These are phyloP conservation scores for Verbascum thapsus DNA, from an alignment of 257 asterid genomes.

Conservation along the genomic window DNA sequence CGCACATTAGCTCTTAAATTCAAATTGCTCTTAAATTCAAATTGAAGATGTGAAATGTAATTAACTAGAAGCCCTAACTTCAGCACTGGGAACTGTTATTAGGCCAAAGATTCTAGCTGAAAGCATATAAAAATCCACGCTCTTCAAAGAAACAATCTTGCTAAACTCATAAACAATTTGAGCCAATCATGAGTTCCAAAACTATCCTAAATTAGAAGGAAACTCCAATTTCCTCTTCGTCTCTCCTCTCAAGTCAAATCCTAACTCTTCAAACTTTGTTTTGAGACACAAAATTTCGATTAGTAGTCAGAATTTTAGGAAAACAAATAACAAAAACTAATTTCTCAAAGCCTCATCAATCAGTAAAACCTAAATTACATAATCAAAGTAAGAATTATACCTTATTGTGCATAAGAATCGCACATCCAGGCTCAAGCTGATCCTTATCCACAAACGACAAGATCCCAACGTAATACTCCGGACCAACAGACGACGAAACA, in stretches of 20 bases:
- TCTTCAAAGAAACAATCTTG: background rate
- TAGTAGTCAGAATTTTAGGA: background rate
- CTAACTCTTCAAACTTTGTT: background rate
- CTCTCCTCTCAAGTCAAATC: slow-evolving; percentile 2
- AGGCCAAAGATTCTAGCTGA: slow-evolving; percentile 1
- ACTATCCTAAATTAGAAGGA: background rate
- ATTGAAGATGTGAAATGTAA: too few relatives aligned
- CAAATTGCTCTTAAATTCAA: too few relatives aligned
- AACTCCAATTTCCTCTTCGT: background rate
- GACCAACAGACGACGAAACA: slow-evolving; percentile 70
- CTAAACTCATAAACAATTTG: background rate
- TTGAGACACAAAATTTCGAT: slow-evolving; percentile 3
- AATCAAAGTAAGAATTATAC: slow-evolving; percentile 22
- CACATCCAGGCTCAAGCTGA: slow-evolving; percentile 80
- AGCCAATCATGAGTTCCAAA: background rate
- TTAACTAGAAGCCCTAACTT: slow-evolving; percentile 3
- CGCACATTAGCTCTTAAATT: too few relatives aligned
- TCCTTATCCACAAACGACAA: slow-evolving; percentile 76
- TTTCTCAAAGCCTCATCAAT: background rate
- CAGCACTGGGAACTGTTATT: background rate
- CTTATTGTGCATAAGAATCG: slow-evolving; percentile 80
- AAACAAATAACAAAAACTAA: background rate
- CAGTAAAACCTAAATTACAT: slow-evolving; percentile 1
- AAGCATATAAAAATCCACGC: background rate
- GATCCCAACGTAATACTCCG: slow-evolving; percentile 78